A percentile compares a stretch with the other conserved stretches of the same genome.
Conservation (phyloP, 805 yeast genomes). For the Candida insectorum region DNA sequence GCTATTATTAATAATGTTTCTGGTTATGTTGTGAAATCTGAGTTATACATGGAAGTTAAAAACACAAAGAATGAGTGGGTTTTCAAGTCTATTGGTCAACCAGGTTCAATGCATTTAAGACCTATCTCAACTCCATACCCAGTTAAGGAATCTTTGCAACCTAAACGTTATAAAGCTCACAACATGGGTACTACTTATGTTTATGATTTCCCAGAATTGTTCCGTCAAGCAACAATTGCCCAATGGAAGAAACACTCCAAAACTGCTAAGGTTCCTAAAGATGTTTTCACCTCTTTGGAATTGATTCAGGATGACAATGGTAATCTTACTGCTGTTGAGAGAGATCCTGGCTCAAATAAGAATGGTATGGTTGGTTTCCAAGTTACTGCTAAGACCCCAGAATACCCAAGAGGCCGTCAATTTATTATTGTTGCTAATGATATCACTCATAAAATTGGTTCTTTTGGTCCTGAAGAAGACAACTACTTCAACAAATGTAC, state of each 20-base stretch:
- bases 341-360: conserved; percentile 95
- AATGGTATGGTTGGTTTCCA: conserved; percentile 98
- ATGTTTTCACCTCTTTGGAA: conserved; percentile 75
- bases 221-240: conserved; percentile 84
- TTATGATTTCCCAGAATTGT: conserved; percentile 97
- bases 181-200: conserved; percentile 97
- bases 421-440: conserved; percentile 93
- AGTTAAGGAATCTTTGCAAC: conserved; percentile 96
- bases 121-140: conserved; percentile 95
- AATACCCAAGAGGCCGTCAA: conserved; percentile 94
- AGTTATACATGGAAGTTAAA: conserved; percentile 90
- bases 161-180: conserved; percentile 98
- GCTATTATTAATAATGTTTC: conserved; percentile 95
- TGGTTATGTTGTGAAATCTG: conserved; percentile 95
- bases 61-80: conserved; percentile 95
- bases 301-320: conserved; percentile 80
- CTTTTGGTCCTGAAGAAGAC: conserved; percentile 97
- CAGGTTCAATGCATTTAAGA: conserved; percentile 97
- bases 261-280: conserved; percentile 61
- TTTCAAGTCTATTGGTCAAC: conserved; percentile 89
- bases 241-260: conserved; percentile 76
- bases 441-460: conserved; percentile 96
- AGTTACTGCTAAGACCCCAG: conserved; percentile 89
- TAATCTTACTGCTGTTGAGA: conserved; percentile 77
- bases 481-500: conserved; percentile 88